phyloP scores from a whole-genome alignment of 441 rosid genomes.

The Aquilaria agallochum region DNA sequence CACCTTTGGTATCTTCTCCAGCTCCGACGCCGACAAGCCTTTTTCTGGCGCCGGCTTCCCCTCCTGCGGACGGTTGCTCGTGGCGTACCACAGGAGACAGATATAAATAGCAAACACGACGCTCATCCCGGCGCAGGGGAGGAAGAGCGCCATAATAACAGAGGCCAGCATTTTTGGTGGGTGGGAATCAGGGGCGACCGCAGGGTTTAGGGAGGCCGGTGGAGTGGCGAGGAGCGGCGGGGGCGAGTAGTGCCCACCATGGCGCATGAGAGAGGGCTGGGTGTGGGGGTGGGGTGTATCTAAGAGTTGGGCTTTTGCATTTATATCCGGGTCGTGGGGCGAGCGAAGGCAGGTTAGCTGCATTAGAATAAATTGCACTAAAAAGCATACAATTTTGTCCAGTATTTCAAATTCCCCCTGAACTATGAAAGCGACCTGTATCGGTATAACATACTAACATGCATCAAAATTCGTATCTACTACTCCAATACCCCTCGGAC shows the following conservation, averaged over 20 bases:
- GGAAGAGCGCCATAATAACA: constrained; percentile 51
- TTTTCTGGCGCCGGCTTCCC: constrained; percentile 19
- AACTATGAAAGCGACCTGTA: too few relatives aligned
- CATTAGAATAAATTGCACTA: too few relatives aligned
- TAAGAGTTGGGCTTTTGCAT: constrained; percentile 1
- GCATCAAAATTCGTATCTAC: too few relatives aligned
- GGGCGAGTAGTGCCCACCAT: constrained; percentile 24
- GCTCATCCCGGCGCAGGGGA: constrained; percentile 62
- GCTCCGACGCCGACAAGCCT: constrained; percentile 50
- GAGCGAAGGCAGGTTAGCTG: background rate
- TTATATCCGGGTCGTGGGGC: constrained; percentile 10
- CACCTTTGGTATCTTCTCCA: constrained; percentile 48
- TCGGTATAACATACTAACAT: too few relatives aligned
- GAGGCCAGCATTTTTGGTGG: constrained; percentile 34
- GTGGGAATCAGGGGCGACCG: background rate
- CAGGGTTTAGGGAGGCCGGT: constrained; percentile 17
- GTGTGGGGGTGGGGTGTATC: background rate
- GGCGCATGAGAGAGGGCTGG: constrained; percentile 20
- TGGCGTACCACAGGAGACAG: constrained; percentile 42
- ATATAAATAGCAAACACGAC: constrained; percentile 45
- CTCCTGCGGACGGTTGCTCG: constrained; percentile 7
- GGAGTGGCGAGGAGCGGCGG: constrained; percentile 23
- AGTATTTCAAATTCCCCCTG: too few relatives aligned
- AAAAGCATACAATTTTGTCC: too few relatives aligned
- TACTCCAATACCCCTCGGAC: too few relatives aligned